Evolutionary conservation across 768 basidiomycete species (phyloP).

Genomic region (Tylopilus felleus): DNA sequence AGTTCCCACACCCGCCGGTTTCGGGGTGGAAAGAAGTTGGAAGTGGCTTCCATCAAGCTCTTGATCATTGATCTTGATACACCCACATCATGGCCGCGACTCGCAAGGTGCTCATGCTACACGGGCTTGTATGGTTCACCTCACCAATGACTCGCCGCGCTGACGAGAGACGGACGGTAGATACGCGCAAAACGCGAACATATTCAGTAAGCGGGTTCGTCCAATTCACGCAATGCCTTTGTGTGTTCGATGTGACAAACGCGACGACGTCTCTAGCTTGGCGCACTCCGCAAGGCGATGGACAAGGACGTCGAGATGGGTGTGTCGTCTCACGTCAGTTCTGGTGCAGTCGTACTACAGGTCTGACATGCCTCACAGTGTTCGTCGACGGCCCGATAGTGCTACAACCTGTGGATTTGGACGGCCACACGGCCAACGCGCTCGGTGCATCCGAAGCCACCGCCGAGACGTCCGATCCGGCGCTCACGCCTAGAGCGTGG

Average conservation of each 20-base stretch:
- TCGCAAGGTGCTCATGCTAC: slow-evolving; percentile 43
- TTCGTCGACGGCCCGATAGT: slow-evolving; percentile 72
- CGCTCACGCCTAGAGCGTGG: slow-evolving; percentile 65
- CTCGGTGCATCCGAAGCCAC: slow-evolving; percentile 40
- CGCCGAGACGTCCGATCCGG: slow-evolving; percentile 41
- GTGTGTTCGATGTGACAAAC: not conserved
- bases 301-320: slow-evolving; percentile 65
- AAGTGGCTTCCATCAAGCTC: not conserved
- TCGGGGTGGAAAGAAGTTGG: not conserved
- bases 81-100: slow-evolving; percentile 22
- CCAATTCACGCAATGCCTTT: not conserved
- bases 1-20: no score
- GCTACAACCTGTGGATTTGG: slow-evolving; percentile 62
- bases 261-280: slow-evolving; percentile 43
- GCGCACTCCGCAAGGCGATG: slow-evolving; percentile 68
- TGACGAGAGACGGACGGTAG: slow-evolving; percentile 33
- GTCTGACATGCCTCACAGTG: slow-evolving; percentile 40
- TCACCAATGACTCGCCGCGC: not conserved
- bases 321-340: slow-evolving; percentile 24
- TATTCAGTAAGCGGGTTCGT: slow-evolving; percentile 70
- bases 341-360: not conserved
- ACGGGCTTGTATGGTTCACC: slow-evolving; percentile 33
- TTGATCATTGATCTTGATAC: no score
- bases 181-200: slow-evolving; percentile 66
- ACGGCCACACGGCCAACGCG: slow-evolving; percentile 23